phyloP scores from a whole-genome alignment of 2,329 filamentous ascomycete genomes.

The Teratosphaeria gauchensis region DNA sequence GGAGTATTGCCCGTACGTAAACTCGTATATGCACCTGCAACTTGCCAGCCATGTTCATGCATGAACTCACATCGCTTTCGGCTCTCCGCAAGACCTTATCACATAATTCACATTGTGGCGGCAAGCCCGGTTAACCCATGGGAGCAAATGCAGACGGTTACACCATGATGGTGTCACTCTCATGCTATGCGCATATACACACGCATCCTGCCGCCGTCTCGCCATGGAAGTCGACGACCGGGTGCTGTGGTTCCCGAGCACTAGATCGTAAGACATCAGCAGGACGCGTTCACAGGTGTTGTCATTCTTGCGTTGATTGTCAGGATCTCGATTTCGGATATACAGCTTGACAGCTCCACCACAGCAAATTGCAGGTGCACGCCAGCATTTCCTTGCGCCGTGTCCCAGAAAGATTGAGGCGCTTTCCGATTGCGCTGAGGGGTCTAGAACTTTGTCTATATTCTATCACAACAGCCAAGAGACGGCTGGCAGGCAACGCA shows the following conservation, averaged over 20 bases:
- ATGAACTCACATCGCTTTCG: background rate
- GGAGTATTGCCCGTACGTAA: too few species aligned
- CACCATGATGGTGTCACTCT: too few species aligned
- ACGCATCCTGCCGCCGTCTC: too few species aligned
- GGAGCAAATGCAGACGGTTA: background rate
- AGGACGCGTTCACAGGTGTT: background rate
- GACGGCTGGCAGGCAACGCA: too few species aligned
- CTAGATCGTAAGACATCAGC: background rate
- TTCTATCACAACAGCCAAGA: background rate
- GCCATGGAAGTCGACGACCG: too few species aligned
- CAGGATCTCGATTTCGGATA: background rate
- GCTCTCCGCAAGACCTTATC: background rate
- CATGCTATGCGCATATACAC: too few species aligned
- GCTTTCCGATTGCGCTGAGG: too few species aligned
- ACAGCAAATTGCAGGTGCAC: background rate
- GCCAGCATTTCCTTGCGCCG: background rate
- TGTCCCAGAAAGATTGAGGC: background rate
- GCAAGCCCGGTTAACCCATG: background rate
- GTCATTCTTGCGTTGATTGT: background rate
- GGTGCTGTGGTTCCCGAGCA: background rate
- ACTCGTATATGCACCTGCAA: background rate
- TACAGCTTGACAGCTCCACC: background rate
- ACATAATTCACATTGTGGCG: background rate
- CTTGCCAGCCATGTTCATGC: background rate
- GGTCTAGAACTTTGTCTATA: too few species aligned